Evolutionary conservation across 1,284 basidiomycete species (phyloP), one percentile per base, ranked within the genome.

Genomic region (Violaceomyces palustris): DNA sequence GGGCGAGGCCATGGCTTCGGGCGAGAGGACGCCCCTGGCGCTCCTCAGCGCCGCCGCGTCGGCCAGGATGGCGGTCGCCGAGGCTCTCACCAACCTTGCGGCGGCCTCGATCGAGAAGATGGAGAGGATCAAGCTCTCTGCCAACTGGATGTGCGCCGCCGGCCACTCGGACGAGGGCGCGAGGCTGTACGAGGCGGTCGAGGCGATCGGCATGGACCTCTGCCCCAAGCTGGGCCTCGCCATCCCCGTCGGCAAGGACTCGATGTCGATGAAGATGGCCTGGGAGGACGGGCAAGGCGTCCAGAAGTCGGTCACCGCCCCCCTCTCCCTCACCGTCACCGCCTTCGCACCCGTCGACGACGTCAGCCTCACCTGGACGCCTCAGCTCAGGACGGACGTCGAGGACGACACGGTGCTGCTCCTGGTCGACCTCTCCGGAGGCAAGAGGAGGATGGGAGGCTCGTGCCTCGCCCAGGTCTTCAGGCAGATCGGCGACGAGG

Each of bases 131-230:
- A 98, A 99, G 77, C 80, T 99, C 15, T 91, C 88, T 59, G 93
- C 93, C 42, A 99, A 99, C 75, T 99, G 94, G 94, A 99, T 99
- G 94, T 91, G 88, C 52, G 89, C 92, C 1, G 89, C 93, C 1
- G 84, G 83, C 12, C 86, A 91, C 73, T 81, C 82, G 38, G 90
- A 92, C 22, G 93, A 99, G 72, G 93, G 93, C 22, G 84, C 85
- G 1, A 83, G 82, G 17, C 79, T 99, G 41, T 98, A 94, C 76
- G 87, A 88, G 53, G 93, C 92, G 15, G 94, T 97, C 6, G 77
- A 86, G 54, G 89, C 94, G 3, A 82, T 98, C 36, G 93, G 94
- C 9, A 80, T 93, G 78, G 89, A 94, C 51, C 78, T 99, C 10
- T 98, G 94, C 74, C 92, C 93, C n/a, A 83, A 82, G 18, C 81